Conservation (phyloP, 768 basidiomycete genomes). For the Leccinum sublutescens region DNA sequence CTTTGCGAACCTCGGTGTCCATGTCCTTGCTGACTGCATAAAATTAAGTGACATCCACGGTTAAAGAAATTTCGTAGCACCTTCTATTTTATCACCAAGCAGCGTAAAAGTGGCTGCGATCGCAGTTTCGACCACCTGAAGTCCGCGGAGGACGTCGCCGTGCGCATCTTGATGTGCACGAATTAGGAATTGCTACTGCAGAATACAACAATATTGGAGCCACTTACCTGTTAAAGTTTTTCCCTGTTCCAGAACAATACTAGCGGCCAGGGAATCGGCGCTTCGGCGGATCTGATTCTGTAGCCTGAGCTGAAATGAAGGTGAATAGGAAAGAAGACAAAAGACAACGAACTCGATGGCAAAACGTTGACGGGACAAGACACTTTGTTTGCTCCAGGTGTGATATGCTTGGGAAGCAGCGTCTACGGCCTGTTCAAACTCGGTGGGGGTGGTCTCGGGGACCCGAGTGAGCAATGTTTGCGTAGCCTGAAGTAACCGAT, state of each 20-base stretch:
- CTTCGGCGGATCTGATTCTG: conserved; percentile 86
- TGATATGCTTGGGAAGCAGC: conserved; percentile 85
- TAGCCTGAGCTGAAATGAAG: conserved; percentile 49
- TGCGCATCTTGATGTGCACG: conserved; percentile 67
- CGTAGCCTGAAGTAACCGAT: conserved; percentile 57
- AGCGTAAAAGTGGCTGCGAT: conserved; percentile 78
- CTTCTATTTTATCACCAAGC: conserved; percentile 91
- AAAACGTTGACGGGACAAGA: conserved; percentile 84
- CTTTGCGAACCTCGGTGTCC: conserved; percentile 85
- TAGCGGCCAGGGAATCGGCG: conserved; percentile 79
- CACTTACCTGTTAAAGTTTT: conserved; percentile 80
- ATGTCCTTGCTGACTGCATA: conserved; percentile 84
- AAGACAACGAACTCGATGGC: conserved; percentile 72
- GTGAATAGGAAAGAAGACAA: conserved; percentile 4
- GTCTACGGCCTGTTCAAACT: conserved; percentile 81
- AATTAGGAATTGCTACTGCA: not conserved
- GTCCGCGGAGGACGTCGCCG: conserved; percentile 89
- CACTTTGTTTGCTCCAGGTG: conserved; percentile 83
- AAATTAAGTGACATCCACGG: conserved; percentile 14
- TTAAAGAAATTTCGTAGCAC: conserved; percentile 37
- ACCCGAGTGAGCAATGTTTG: conserved; percentile 88
- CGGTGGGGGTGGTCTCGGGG: conserved; percentile 79
- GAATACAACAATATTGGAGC: not conserved
- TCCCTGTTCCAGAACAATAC: conserved; percentile 94
- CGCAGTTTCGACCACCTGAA: conserved; percentile 85